Percentiles rank a stretch among this genome's conserved stretches.
Conservation (phyloP, 345 rosid genomes). For the Lumnitzera racemosa region DNA sequence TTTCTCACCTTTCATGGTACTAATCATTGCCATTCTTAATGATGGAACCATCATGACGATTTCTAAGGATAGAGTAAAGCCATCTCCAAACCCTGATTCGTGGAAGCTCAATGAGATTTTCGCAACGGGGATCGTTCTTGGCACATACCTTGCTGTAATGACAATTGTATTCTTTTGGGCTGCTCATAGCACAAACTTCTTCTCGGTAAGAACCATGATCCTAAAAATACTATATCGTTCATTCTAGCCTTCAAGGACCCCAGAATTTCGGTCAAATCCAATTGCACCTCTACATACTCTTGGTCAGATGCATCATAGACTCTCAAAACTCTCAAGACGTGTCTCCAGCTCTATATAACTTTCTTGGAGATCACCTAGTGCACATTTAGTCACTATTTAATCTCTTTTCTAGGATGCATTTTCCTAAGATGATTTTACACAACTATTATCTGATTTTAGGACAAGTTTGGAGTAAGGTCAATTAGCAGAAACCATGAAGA, state of each 20-base stretch:
- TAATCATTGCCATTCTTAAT: conserved; percentile 74
- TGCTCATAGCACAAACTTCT: conserved; percentile 54
- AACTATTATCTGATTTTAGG: no score
- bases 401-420: no score
- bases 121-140: conserved; percentile 75
- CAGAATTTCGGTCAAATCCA: no score
- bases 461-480: conserved; percentile 61
- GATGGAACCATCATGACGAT: conserved; percentile 89
- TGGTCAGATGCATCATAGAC: no score
- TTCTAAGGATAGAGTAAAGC: conserved; percentile 75
- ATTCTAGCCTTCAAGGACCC: no score
- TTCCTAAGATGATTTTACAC: no score
- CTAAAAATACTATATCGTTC: no score
- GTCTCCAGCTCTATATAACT: no score
- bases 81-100: conserved; percentile 78
- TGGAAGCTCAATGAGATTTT: conserved; percentile 91
- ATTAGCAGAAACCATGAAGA: conserved; percentile 38
- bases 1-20: conserved; percentile 96
- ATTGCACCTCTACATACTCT: no score
- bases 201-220: conserved; percentile 38
- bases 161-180: conserved; percentile 89
- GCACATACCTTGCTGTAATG: conserved; percentile 75
- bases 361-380: no score
- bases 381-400: no score
- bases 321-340: no score